Conservation (phyloP, 352 stramenopile genomes). For the Phytophthora hibernalis region DNA sequence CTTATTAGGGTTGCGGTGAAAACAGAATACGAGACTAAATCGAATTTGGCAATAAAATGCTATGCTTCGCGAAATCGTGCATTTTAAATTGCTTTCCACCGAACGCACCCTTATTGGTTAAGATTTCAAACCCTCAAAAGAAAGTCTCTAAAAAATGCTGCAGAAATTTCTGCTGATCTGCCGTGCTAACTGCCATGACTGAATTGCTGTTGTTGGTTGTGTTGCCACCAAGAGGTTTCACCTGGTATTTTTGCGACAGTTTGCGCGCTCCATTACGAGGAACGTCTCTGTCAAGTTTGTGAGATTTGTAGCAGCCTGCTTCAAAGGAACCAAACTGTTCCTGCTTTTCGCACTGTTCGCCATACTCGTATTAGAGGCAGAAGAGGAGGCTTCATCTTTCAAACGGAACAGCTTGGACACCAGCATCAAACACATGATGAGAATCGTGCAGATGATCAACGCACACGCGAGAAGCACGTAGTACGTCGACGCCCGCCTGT, state of each 20-base stretch:
- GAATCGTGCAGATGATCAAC: constrained; percentile 41
- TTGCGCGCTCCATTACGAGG: not conserved
- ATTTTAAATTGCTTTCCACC: no score
- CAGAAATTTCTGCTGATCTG: not conserved
- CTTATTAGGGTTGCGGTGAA: no score
- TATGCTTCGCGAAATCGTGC: no score
- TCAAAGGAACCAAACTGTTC: not conserved
- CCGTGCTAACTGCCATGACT: not conserved
- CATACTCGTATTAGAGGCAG: not conserved
- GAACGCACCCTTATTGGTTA: no score
- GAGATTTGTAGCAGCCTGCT: not conserved
- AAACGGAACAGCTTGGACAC: constrained; percentile 45
- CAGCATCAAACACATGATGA: constrained; percentile 52
- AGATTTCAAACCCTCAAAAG: no score
- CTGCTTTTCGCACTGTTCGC: constrained; percentile 1
- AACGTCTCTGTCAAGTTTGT: not conserved
- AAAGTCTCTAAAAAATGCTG: no score
- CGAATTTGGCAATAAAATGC: no score
- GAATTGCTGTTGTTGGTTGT: not conserved
- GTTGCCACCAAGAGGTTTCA: not conserved
- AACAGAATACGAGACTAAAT: no score
- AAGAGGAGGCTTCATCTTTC: constrained; percentile 21
- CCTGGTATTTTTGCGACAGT: not conserved
- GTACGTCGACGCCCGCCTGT: constrained; percentile 43
- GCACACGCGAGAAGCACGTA: constrained; percentile 43